Percentiles rank a stretch among this genome's conserved stretches.
These are phyloP conservation scores for Fusarium globosum DNA, from an alignment of 2,329 filamentous ascomycete genomes.

Conservation along the genomic window DNA sequence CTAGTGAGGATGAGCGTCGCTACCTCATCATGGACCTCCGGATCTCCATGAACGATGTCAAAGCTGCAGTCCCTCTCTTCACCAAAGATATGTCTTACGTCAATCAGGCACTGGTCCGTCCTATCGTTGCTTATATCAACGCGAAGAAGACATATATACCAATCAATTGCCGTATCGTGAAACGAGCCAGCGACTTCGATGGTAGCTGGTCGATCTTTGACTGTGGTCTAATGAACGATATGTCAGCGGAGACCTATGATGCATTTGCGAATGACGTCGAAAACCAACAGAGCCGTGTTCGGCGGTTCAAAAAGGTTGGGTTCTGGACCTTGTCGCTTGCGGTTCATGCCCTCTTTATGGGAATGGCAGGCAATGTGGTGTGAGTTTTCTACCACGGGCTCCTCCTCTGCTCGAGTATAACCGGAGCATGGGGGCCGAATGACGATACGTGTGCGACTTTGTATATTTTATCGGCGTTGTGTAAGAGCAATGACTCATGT, in stretches of 20 bases:
- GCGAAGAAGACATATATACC: slow-evolving; percentile 95
- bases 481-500: slow-evolving; percentile 11
- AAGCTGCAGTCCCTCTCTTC: slow-evolving; percentile 92
- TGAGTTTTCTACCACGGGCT: slow-evolving; percentile 42
- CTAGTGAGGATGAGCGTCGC: slow-evolving; percentile 71
- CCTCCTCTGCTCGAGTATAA: slow-evolving; percentile 16
- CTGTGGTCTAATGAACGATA: slow-evolving; percentile 91
- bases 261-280: slow-evolving; percentile 93
- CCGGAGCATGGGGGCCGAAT: slow-evolving; percentile 9
- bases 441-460: slow-evolving; percentile 20
- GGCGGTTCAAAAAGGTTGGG: slow-evolving; percentile 93
- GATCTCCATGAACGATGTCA: slow-evolving; percentile 95
- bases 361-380: slow-evolving; percentile 85
- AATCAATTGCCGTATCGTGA: slow-evolving; percentile 93
- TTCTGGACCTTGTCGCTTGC: slow-evolving; percentile 95
- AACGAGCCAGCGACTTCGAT: slow-evolving; percentile 88
- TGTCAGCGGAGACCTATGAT: slow-evolving; percentile 92
- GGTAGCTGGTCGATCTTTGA: slow-evolving; percentile 96
- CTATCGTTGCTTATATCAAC: slow-evolving; percentile 98
- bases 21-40: slow-evolving; percentile 94
- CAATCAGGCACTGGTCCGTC: slow-evolving; percentile 93
- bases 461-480: slow-evolving; percentile 24
- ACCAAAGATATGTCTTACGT: slow-evolving; percentile 92
- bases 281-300: slow-evolving; percentile 85
- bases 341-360: slow-evolving; percentile 93